Evolutionary conservation across 306 rosid species (phyloP).

Genomic region (Corylus americana): DNA sequence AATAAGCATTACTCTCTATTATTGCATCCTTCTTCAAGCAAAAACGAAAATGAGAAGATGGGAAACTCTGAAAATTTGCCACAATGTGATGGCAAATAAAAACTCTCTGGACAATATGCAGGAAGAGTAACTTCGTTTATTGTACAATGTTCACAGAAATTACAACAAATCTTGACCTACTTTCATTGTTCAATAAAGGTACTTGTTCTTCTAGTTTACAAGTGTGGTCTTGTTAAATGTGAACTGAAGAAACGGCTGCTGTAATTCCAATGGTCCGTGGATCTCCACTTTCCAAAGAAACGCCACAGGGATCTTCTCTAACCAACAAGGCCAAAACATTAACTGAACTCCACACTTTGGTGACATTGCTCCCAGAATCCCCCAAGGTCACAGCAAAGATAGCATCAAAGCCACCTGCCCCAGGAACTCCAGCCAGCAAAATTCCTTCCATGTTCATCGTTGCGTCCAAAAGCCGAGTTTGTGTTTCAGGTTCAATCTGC

Average conservation of each 20-base stretch:
- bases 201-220: neutral
- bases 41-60: too few species aligned
- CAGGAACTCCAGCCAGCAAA: slow-evolving; percentile 95
- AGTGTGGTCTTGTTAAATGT: slow-evolving; percentile 40
- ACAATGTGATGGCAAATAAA: neutral
- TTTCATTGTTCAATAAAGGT: neutral
- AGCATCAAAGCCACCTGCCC: slow-evolving; percentile 98
- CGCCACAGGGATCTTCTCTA: slow-evolving; percentile 91
- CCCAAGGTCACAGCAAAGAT: slow-evolving; percentile 85
- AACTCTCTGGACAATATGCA: neutral
- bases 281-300: slow-evolving; percentile 73
- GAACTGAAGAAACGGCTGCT: slow-evolving; percentile 69
- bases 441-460: slow-evolving; percentile 94
- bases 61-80: neutral
- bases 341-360: slow-evolving; percentile 55
- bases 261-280: slow-evolving; percentile 75
- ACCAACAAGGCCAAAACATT: slow-evolving; percentile 86
- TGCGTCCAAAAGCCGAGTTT: slow-evolving; percentile 77
- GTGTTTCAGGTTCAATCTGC: slow-evolving; percentile 95
- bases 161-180: neutral
- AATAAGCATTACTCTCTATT: too few species aligned
- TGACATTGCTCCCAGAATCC: slow-evolving; percentile 54
- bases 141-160: slow-evolving; percentile 6
- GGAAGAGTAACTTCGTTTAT: slow-evolving; percentile 1
- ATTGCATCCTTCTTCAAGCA: too few species aligned